Evolutionary conservation across 768 basidiomycete species (phyloP).

Genomic region (Suillus ampliporus): DNA sequence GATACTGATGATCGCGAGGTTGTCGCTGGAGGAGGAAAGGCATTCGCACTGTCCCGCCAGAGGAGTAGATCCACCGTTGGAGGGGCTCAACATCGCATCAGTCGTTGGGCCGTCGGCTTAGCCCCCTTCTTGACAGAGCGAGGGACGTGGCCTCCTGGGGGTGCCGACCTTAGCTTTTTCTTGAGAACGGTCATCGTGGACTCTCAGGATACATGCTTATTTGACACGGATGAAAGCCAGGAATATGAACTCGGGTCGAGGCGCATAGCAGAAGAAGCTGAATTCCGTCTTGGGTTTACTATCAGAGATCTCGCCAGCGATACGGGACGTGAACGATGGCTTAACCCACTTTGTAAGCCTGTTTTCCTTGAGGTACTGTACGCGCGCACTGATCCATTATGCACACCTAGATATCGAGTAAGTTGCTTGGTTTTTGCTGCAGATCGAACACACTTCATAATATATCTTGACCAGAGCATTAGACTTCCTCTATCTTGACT

Average conservation of each 20-base stretch:
- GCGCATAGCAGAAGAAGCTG: conserved; percentile 61
- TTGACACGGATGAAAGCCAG: conserved; percentile 24
- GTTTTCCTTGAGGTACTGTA: not conserved
- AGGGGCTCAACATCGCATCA: conserved; percentile 25
- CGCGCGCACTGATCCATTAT: not conserved
- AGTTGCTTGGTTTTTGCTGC: conserved; percentile 26
- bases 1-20: conserved; percentile 61
- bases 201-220: conserved; percentile 53
- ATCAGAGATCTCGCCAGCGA: conserved; percentile 74
- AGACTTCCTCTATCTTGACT: conserved; percentile 90
- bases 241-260: conserved; percentile 42
- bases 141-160: conserved; percentile 86
- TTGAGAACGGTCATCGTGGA: conserved; percentile 87
- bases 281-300: conserved; percentile 82
- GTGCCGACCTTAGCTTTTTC: conserved; percentile 82
- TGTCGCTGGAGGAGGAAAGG: conserved; percentile 30
- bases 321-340: conserved; percentile 74
- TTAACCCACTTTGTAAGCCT: conserved; percentile 78
- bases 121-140: conserved; percentile 74
- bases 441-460: not conserved
- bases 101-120: conserved; percentile 71
- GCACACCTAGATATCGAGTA: conserved; percentile 52
- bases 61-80: conserved; percentile 20
- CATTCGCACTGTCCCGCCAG: conserved; percentile 29
- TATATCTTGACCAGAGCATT: conserved; percentile 61